Conservation (phyloP, 305 asterid species). For the Nicotiana rustica region DNA sequence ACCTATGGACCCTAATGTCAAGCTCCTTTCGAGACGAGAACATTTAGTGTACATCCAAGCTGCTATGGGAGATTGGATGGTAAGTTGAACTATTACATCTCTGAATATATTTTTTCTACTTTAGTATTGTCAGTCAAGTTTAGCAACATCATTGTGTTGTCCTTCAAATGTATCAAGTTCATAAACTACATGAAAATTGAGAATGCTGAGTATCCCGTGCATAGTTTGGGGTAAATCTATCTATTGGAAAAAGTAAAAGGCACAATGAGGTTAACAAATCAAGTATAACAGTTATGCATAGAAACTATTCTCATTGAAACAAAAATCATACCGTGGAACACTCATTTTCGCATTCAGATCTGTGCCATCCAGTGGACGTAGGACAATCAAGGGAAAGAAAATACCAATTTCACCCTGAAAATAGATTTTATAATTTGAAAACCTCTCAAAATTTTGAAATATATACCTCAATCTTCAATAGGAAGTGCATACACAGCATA, state of each 20-base stretch:
- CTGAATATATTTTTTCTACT: neutral
- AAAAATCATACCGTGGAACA: conserved; percentile 76
- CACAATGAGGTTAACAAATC: neutral
- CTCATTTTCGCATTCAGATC: conserved; percentile 80
- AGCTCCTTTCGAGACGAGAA: conserved; percentile 18
- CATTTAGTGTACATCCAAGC: neutral
- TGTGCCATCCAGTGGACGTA: conserved; percentile 89
- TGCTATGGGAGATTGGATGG: neutral
- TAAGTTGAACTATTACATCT: conserved; percentile 25
- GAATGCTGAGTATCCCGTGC: neutral
- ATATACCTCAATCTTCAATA: conserved; percentile 26
- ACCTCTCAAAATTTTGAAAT: conserved; percentile 26
- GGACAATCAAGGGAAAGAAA: conserved; percentile 92
- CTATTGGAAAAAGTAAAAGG: conserved; percentile 27
- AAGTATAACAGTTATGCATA: conserved; percentile 6
- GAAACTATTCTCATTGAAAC: neutral
- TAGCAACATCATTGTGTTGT: neutral
- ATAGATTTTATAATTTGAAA: conserved; percentile 29
- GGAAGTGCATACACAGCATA: conserved; percentile 40
- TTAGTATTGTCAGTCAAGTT: neutral
- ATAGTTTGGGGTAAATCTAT: neutral
- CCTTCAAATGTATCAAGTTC: conserved; percentile 30
- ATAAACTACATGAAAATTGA: conserved; percentile 19
- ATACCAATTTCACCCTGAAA: conserved; percentile 95
- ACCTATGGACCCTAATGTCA: conserved; percentile 2